These are phyloP conservation scores for Penicillium antarcticum DNA, from an alignment of 495 filamentous ascomycete genomes.

Conservation along the genomic window DNA sequence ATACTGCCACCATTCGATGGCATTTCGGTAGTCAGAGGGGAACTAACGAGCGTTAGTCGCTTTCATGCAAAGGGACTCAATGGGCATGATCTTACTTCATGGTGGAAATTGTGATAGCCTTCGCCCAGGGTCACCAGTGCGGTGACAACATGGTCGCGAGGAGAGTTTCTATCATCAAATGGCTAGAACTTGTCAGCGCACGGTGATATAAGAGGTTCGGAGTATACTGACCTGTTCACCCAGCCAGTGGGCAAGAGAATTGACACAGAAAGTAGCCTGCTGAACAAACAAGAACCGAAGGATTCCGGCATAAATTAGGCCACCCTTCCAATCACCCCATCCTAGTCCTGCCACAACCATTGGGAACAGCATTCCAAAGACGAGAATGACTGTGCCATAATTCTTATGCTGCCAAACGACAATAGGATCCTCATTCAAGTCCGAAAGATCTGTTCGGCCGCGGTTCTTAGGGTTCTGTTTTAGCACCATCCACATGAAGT, in stretches of 20 bases:
- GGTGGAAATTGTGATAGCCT: conserved; percentile 97
- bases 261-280: conserved; percentile 96
- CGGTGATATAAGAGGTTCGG: neutral
- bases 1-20: conserved; percentile 91
- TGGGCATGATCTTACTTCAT: conserved; percentile 42
- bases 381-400: conserved; percentile 73
- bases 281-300: conserved; percentile 89
- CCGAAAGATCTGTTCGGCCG: conserved; percentile 87
- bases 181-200: conserved; percentile 48
- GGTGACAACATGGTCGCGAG: conserved; percentile 86
- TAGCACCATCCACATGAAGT: conserved; percentile 83
- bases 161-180: conserved; percentile 91
- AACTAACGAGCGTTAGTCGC: conserved; percentile 48
- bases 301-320: conserved; percentile 85
- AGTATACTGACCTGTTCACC: conserved; percentile 57
- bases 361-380: conserved; percentile 80
- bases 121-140: conserved; percentile 88
- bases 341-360: conserved; percentile 70
- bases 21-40: conserved; percentile 93
- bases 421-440: conserved; percentile 83
- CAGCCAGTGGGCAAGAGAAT: conserved; percentile 92
- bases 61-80: neutral
- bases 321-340: conserved; percentile 81
- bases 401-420: conserved; percentile 86
- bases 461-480: conserved; percentile 81